Percentiles rank a stretch among this genome's conserved stretches.
Evolutionary conservation across 768 basidiomycete species (phyloP).

Genomic region (Leccinum fibrillosum): DNA sequence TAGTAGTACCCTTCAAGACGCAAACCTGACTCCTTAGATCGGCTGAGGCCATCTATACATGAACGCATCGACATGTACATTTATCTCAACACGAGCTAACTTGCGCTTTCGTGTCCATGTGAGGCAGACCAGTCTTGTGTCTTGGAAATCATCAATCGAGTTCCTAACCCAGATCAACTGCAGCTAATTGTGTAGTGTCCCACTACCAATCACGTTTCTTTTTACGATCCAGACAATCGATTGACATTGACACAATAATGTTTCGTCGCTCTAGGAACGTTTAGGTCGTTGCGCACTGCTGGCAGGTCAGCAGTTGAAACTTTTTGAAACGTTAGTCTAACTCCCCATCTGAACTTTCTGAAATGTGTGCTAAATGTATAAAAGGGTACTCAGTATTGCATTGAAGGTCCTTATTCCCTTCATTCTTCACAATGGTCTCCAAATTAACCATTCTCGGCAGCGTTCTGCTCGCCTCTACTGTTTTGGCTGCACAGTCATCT

Average conservation of each 20-base stretch:
- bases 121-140: not conserved
- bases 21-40: not conserved
- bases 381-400: not conserved
- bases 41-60: not conserved
- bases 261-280: not conserved
- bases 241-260: not conserved
- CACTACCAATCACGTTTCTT: too few relatives aligned
- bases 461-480: constrained; percentile 18
- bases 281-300: not conserved
- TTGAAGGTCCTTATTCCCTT: not conserved
- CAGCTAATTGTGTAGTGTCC: not conserved
- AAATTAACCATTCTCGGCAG: constrained; percentile 12
- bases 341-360: not conserved
- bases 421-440: constrained; percentile 14
- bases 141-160: not conserved
- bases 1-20: not conserved
- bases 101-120: not conserved
- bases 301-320: not conserved
- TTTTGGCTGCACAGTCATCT: constrained; percentile 17
- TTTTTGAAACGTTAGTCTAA: not conserved
- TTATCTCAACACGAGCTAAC: not conserved
- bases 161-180: not conserved
- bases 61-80: not conserved
- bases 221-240: not conserved
- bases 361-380: not conserved